Evolutionary conservation across 805 yeast genomes (phyloP).

Genomic region (Candida gorgasii): DNA sequence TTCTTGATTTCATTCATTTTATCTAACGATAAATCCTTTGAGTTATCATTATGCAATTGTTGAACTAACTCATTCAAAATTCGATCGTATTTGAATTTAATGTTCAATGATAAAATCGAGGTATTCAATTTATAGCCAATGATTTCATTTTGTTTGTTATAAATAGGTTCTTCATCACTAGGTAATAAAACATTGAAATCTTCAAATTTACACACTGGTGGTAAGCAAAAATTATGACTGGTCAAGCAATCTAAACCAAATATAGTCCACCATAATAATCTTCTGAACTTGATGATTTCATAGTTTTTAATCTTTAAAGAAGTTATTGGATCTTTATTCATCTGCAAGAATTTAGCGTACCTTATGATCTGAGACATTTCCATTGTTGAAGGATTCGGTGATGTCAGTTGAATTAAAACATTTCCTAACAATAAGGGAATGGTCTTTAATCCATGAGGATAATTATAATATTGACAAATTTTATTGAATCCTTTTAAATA

Average conservation of each 20-base stretch:
- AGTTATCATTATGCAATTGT: constrained; percentile 49
- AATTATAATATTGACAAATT: constrained; percentile 50
- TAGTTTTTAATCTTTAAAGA: constrained; percentile 50
- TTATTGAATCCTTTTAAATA: constrained; percentile 51
- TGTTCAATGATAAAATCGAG: constrained; percentile 51
- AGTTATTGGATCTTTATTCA: constrained; percentile 61
- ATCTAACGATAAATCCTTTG: constrained; percentile 41
- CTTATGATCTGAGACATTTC: constrained; percentile 57
- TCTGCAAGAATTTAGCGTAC: constrained; percentile 54
- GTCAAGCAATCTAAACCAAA: constrained; percentile 59
- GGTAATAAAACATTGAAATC: constrained; percentile 62
- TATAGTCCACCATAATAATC: constrained; percentile 69
- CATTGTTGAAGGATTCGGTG: constrained; percentile 57
- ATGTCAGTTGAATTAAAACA: constrained; percentile 51
- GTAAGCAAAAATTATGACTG: constrained; percentile 54
- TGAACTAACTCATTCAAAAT: constrained; percentile 55
- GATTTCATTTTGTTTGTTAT: constrained; percentile 27
- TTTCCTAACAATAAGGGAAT: constrained; percentile 47
- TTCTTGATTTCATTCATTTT: constrained; percentile 47
- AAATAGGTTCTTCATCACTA: constrained; percentile 42
- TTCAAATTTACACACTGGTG: constrained; percentile 52
- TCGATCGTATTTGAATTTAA: constrained; percentile 52
- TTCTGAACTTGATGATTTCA: constrained; percentile 50
- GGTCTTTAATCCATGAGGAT: constrained; percentile 48
- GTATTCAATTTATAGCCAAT: constrained; percentile 40